Evolutionary conservation across 1,139 yeast species (phyloP).

Genomic region (Dujonia santamariae): DNA sequence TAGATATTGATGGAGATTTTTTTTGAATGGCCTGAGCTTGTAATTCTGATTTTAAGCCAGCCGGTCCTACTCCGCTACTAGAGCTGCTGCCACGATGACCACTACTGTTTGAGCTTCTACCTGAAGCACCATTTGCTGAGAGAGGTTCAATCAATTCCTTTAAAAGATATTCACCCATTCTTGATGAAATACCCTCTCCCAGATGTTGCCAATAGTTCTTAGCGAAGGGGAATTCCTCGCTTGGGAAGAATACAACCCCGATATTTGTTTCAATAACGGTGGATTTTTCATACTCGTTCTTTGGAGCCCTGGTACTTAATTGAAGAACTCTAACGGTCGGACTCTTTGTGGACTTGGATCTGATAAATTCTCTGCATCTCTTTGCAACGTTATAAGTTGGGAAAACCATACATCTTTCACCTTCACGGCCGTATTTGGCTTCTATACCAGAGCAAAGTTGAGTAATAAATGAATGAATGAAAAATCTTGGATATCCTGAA

Average conservation of each 20-base stretch:
- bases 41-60: conserved; percentile 28
- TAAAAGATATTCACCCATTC: conserved; percentile 81
- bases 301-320: conserved; percentile 70
- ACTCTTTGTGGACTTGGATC: conserved; percentile 26
- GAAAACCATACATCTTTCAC: conserved; percentile 70
- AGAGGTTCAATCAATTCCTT: conserved; percentile 48
- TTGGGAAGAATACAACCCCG: conserved; percentile 75
- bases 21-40: conserved; percentile 39
- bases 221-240: conserved; percentile 54
- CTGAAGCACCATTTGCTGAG: not conserved
- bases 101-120: conserved; percentile 12
- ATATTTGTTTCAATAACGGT: conserved; percentile 63
- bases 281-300: conserved; percentile 53
- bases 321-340: conserved; percentile 66
- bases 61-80: conserved; percentile 11
- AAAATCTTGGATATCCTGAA: conserved; percentile 89
- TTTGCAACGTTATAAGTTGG: conserved; percentile 79
- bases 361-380: conserved; percentile 78
- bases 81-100: conserved; percentile 19
- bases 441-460: conserved; percentile 51
- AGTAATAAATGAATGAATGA: conserved; percentile 71
- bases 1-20: conserved; percentile 29
- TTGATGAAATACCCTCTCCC: conserved; percentile 90
- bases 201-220: conserved; percentile 95
- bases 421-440: conserved; percentile 69